Percentiles rank a stretch among this genome's conserved stretches.
Conservation (phyloP, 1,284 basidiomycete genomes). For the Boletus mariae region DNA sequence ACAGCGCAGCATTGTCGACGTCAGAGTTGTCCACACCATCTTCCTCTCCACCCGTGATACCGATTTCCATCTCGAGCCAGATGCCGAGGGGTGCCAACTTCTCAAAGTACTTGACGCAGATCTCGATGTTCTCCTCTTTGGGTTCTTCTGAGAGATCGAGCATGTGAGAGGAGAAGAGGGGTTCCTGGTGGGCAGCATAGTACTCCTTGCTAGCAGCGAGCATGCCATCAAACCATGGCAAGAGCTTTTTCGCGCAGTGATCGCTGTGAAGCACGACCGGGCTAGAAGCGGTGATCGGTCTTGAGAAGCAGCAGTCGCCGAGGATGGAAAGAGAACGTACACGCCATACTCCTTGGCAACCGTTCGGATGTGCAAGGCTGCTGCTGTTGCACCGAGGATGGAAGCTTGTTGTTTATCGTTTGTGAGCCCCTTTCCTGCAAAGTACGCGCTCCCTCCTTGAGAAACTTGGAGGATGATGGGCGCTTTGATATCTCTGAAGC, state of each 20-base stretch:
- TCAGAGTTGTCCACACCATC: slow-evolving; percentile 97
- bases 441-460: slow-evolving; percentile 95
- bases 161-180: slow-evolving; percentile 99
- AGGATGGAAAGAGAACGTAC: slow-evolving; percentile 46
- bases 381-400: slow-evolving; percentile 87
- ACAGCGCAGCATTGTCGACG: slow-evolving; percentile 91
- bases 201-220: slow-evolving; percentile 94
- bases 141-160: slow-evolving; percentile 98
- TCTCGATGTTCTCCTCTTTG: slow-evolving; percentile 96
- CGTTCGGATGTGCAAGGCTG: slow-evolving; percentile 89
- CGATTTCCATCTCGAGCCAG: slow-evolving; percentile 99
- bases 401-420: slow-evolving; percentile 98
- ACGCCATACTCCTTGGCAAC: slow-evolving; percentile 89
- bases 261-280: slow-evolving; percentile 99
- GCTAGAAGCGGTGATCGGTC: slow-evolving; percentile 37
- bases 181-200: slow-evolving; percentile 85
- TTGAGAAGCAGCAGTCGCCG: not conserved
- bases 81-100: slow-evolving; percentile 91
- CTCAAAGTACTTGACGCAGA: slow-evolving; percentile 92
- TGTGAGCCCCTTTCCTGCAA: slow-evolving; percentile 93
- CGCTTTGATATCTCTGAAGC: slow-evolving; percentile 77
- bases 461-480: slow-evolving; percentile 99
- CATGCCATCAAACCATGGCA: slow-evolving; percentile 99
- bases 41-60: slow-evolving; percentile 99
- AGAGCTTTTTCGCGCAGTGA: slow-evolving; percentile 98